These are phyloP conservation scores for Bretschneidera sinensis DNA, from an alignment of 345 rosid species.

Conservation along the genomic window DNA sequence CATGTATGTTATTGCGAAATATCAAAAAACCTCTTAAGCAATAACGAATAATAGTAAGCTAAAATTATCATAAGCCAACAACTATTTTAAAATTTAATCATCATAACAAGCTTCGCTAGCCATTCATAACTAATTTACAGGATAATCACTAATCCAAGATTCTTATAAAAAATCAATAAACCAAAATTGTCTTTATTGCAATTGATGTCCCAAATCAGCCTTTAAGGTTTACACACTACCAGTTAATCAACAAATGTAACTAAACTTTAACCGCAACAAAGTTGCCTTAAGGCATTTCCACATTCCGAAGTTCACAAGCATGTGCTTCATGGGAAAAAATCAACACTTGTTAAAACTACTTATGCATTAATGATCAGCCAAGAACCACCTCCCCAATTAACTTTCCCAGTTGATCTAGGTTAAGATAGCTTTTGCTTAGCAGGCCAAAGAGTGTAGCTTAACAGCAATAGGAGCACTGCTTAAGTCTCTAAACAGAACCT, in stretches of 20 bases:
- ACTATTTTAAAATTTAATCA: neutral
- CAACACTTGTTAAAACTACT: neutral
- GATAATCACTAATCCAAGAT: neutral
- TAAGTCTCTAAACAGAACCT: neutral
- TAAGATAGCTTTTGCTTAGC: neutral
- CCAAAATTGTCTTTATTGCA: neutral
- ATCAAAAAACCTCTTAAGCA: neutral
- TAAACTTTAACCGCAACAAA: neutral
- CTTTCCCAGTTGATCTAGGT: neutral
- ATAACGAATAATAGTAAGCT: neutral
- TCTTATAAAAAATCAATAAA: too few species aligned
- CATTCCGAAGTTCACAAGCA: neutral
- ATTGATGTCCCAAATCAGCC: neutral
- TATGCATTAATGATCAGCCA: neutral
- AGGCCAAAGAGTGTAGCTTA: neutral
- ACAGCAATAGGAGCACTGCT: neutral
- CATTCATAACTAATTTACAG: neutral
- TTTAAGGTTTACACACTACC: neutral
- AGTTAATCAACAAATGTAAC: neutral
- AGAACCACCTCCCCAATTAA: neutral
- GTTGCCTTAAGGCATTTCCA: neutral
- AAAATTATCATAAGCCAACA: constrained; percentile 4
- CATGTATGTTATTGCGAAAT: constrained; percentile 4
- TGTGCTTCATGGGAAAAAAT: neutral
- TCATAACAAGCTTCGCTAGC: constrained; percentile 2